Evolutionary conservation across 2,329 filamentous ascomycete species (phyloP), one percentile per base, ranked within the genome.

Genomic region (Ramularia endophylla): DNA sequence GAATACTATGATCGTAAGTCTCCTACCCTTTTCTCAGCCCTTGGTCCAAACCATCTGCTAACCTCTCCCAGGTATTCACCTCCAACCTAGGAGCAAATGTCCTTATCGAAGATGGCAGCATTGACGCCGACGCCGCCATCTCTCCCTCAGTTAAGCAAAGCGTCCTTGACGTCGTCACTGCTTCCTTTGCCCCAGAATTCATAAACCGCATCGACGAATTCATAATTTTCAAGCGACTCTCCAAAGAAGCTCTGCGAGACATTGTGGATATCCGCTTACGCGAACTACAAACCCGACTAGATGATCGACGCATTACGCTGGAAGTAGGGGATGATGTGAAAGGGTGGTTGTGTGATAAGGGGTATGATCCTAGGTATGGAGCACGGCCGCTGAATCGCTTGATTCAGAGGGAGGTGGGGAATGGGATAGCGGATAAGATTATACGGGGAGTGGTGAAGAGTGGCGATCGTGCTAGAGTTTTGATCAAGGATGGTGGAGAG

Each of bases 201-300:
- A 76, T 97, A 50, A 97, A 98, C 68, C 80, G 92, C 15, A 87
- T 97, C 48, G 90, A 97, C 65, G 90, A 94, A 47, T 95, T 97
- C 69, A 95, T 97, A 62, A 71, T 97, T 59, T 97, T 97, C 74
- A 90, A 89, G 66, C 79, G 90, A 7, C 76, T 97, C 2, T 86
- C 87, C 1, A 75, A 75, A 20, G 71, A 74, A 13, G 89, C 90
- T 12, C 75, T 97, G 42, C 77, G 87, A 20, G 89, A 94, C 58
- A 97, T 97, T 50, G 88, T 95, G 36, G 87, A 97, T 58, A 95
- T 97, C 50, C 80, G 92, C 22, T 73, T 97, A 35, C 77, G 74
- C 47, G 92, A 97, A 67, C 72, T 97, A 6, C 89, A 95, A 64
- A 68, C 70, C 38, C 80, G 88, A 29, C 78, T 97, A 1, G 83